Evolutionary conservation across 2,329 filamentous ascomycete species (phyloP).

Genomic region (Claviceps humidiphila): DNA sequence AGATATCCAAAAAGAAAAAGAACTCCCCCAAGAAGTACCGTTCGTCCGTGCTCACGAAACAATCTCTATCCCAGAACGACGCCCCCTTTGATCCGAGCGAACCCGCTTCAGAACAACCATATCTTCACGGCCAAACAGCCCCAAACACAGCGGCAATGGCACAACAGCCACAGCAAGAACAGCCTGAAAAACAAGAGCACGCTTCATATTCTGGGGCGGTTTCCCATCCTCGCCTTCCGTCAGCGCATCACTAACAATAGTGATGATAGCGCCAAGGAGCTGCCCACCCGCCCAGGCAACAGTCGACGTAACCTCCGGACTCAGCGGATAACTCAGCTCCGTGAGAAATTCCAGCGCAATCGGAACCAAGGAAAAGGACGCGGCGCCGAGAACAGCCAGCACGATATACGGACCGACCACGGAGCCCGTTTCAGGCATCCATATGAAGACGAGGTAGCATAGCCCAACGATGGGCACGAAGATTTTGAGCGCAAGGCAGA

Average conservation of each 20-base stretch:
- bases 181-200: slow-evolving; percentile 66
- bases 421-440: slow-evolving; percentile 49
- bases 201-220: slow-evolving; percentile 60
- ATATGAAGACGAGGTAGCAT: slow-evolving; percentile 68
- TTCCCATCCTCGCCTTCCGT: slow-evolving; percentile 35
- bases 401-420: slow-evolving; percentile 64
- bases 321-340: slow-evolving; percentile 76
- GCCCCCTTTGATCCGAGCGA: slow-evolving; percentile 24
- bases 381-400: slow-evolving; percentile 62
- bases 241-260: slow-evolving; percentile 69
- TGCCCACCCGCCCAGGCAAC: slow-evolving; percentile 81
- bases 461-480: slow-evolving; percentile 61
- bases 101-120: slow-evolving; percentile 38
- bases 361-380: slow-evolving; percentile 69
- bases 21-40: neutral
- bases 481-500: slow-evolving; percentile 58
- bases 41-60: neutral
- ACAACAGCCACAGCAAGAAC: slow-evolving; percentile 52
- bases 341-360: slow-evolving; percentile 77
- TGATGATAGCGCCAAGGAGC: slow-evolving; percentile 71
- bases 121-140: slow-evolving; percentile 50
- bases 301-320: slow-evolving; percentile 72
- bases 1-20: neutral
- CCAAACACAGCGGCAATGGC: slow-evolving; percentile 56
- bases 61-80: neutral